Evolutionary conservation across 148 eudicot genomes (phyloP).

Genomic region (Rhododendron kiyosumense): DNA sequence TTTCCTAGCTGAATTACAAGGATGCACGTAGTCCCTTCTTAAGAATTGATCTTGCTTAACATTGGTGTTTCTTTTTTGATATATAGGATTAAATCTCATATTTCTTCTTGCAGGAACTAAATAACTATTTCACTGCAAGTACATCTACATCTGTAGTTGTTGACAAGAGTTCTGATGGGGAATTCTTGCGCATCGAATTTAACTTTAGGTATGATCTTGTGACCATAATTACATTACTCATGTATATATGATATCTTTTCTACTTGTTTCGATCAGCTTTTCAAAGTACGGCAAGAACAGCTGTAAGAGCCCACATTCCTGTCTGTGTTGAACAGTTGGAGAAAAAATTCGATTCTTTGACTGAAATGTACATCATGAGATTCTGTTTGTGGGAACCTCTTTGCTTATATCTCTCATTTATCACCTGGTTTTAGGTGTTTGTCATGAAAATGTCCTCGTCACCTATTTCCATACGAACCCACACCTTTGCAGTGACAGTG

Average conservation of each 20-base stretch:
- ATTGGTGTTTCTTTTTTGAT: constrained; percentile 4
- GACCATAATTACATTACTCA: not conserved
- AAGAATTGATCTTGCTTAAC: not conserved
- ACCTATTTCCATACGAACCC: not conserved
- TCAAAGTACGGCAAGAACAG: not conserved
- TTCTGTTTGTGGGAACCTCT: not conserved
- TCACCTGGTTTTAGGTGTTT: not conserved
- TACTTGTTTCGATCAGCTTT: not conserved
- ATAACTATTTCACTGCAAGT: constrained; percentile 58
- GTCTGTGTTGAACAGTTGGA: not conserved
- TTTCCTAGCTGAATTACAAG: not conserved
- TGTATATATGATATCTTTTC: not conserved
- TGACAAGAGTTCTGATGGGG: constrained; percentile 85
- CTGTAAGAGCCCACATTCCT: constrained; percentile 1
- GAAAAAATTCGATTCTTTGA: not conserved
- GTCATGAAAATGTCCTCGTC: not conserved
- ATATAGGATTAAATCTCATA: constrained; percentile 8
- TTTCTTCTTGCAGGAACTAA: constrained; percentile 63
- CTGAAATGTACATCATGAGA: not conserved
- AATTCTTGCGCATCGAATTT: constrained; percentile 79
- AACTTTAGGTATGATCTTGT: constrained; percentile 60
- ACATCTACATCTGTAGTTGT: constrained; percentile 79
- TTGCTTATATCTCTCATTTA: not conserved
- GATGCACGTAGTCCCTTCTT: not conserved
- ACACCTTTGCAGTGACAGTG: not conserved